phyloP scores from a whole-genome alignment of 129 eudicot genomes.

The carrot (Daucus carota) region DH1_v3.0 NC_030387.2:40649001-40649500 shows the following conservation, averaged over 20 bases:
- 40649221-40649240: constrained; percentile 38
- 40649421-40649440: no score
- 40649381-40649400: background rate
- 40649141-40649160: constrained; percentile 20
- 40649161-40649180: constrained; percentile 24
- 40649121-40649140: constrained; percentile 30
- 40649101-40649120: constrained; percentile 35
- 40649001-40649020: constrained; percentile 39
- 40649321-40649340: background rate
- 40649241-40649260: constrained; percentile 28
- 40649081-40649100: constrained; percentile 19
- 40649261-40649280: constrained; percentile 8
- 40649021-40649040: constrained; percentile 55
- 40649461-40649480: no score
- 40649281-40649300: background rate
- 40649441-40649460: no score
- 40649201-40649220: constrained; percentile 27
- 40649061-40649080: constrained; percentile 43
- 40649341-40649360: background rate
- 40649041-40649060: constrained; percentile 53
- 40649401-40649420: no score
- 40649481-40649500: no score
- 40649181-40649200: constrained; percentile 21
- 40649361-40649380: background rate
- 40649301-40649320: background rate